phyloP scores from a whole-genome alignment of 305 asterid species.

The Rubia tinctorum region DNA sequence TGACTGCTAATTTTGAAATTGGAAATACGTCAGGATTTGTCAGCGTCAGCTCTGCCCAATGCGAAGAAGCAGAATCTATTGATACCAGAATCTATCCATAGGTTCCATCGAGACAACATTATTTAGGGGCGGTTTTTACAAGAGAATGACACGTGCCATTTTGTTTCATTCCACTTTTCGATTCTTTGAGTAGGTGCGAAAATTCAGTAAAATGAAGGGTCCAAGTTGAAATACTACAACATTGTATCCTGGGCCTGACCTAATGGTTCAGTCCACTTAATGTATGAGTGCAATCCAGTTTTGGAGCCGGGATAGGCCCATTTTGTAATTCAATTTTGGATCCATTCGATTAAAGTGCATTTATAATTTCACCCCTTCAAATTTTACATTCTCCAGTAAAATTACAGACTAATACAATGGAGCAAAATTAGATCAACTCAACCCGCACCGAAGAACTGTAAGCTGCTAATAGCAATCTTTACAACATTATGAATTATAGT shows the following conservation, averaged over 20 bases:
- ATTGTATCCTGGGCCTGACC: neutral
- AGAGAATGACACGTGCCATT: neutral
- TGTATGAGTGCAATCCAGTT: too few species aligned
- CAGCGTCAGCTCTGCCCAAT: neutral
- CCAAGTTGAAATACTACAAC: neutral
- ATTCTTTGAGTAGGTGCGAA: neutral
- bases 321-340: too few species aligned
- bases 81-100: neutral
- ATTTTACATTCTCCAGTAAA: too few species aligned
- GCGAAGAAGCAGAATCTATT: neutral
- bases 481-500: too few species aligned
- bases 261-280: too few species aligned
- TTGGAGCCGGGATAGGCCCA: too few species aligned
- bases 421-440: too few species aligned
- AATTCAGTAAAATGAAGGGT: neutral
- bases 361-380: too few species aligned
- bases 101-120: constrained; percentile 8
- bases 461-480: too few species aligned
- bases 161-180: neutral
- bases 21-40: neutral
- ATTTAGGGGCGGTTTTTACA: constrained; percentile 8
- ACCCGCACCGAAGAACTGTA: too few species aligned
- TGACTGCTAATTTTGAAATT: neutral
- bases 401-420: too few species aligned
- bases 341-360: too few species aligned